Evolutionary conservation across 2,329 filamentous ascomycete species (phyloP).

Genomic region (Sclerotinia subarctica): DNA sequence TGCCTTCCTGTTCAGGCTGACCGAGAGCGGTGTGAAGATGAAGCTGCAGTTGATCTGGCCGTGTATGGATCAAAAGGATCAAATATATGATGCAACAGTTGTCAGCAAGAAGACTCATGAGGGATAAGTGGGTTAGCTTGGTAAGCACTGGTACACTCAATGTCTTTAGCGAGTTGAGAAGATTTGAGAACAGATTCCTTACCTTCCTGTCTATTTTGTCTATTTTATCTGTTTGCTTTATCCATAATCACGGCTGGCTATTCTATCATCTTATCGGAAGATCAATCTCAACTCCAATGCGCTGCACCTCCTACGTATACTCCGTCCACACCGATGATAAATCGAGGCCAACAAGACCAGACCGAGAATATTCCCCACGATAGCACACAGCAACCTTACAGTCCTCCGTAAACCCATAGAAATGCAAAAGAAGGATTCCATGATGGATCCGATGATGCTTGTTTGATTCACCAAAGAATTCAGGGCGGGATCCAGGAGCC

Average conservation of each 20-base stretch:
- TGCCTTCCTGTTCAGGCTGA: slow-evolving; percentile 19
- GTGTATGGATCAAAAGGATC: background rate
- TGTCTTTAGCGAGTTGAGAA: background rate
- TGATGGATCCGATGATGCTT: background rate
- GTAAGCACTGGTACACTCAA: background rate
- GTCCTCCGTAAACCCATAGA: background rate
- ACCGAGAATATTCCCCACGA: background rate
- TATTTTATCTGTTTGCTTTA: background rate
- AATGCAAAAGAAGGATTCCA: background rate
- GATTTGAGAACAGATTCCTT: background rate
- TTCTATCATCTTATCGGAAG: background rate
- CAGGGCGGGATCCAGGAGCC: background rate
- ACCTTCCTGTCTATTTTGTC: background rate
- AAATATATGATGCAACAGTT: background rate
- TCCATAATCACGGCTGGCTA: background rate
- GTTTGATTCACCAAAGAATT: background rate
- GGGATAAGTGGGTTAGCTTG: background rate
- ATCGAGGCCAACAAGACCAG: background rate
- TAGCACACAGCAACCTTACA: background rate
- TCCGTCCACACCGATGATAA: background rate
- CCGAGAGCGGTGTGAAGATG: slow-evolving; percentile 19
- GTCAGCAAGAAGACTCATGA: background rate
- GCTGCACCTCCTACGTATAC: background rate
- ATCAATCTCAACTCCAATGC: background rate
- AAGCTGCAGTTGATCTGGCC: background rate